phyloP scores from a whole-genome alignment of 1,139 yeast species.

The Diutina sp. region DNA sequence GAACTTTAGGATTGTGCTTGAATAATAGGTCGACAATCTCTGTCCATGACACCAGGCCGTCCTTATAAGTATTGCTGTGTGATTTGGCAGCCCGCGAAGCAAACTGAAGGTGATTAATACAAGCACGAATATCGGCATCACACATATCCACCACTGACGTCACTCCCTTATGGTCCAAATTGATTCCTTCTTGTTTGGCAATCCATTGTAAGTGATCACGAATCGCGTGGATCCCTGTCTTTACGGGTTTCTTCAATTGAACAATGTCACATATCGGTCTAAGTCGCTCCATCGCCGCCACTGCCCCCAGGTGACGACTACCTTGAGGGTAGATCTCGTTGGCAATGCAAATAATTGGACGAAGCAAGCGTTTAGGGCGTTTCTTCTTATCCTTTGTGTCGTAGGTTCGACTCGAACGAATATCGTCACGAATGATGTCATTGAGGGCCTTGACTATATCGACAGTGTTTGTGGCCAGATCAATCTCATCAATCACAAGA shows the following conservation, averaged over 20 bases:
- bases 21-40: slow-evolving; percentile 41
- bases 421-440: slow-evolving; percentile 51
- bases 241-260: slow-evolving; percentile 43
- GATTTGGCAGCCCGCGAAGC: slow-evolving; percentile 16
- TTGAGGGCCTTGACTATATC: slow-evolving; percentile 65
- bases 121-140: slow-evolving; percentile 78
- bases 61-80: slow-evolving; percentile 23
- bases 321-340: slow-evolving; percentile 66
- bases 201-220: slow-evolving; percentile 28
- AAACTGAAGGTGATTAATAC: slow-evolving; percentile 77
- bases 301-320: slow-evolving; percentile 11
- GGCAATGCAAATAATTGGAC: slow-evolving; percentile 91
- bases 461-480: slow-evolving; percentile 63
- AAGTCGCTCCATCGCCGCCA: slow-evolving; percentile 49
- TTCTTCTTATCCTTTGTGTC: slow-evolving; percentile 10
- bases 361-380: slow-evolving; percentile 19
- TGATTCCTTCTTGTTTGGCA: slow-evolving; percentile 18
- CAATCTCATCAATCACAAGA: slow-evolving; percentile 79
- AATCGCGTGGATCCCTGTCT: slow-evolving; percentile 12
- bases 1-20: slow-evolving; percentile 31
- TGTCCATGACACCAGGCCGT: slow-evolving; percentile 49
- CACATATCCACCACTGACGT: slow-evolving; percentile 53
- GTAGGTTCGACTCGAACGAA: slow-evolving; percentile 23
- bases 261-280: slow-evolving; percentile 65
- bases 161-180: slow-evolving; percentile 20